These are phyloP conservation scores for Aureobasidium musti DNA, from an alignment of 2,329 filamentous ascomycete genomes.

Conservation along the genomic window DNA sequence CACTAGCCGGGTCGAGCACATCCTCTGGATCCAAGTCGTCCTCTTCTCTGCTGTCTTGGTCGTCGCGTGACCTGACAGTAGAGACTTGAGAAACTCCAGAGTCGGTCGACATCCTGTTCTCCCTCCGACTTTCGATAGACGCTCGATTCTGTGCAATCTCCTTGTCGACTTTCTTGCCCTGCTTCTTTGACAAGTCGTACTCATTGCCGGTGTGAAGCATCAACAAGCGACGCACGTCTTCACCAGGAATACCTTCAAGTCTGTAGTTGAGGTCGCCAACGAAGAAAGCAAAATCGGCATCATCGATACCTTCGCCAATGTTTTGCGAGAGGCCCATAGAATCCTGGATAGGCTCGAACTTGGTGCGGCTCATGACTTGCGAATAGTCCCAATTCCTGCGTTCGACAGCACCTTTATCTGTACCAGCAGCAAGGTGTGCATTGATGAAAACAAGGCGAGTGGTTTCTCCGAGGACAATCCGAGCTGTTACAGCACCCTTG, in stretches of 20 bases:
- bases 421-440: slow-evolving; percentile 84
- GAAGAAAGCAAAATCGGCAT: slow-evolving; percentile 95
- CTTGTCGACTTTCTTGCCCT: slow-evolving; percentile 42
- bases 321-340: slow-evolving; percentile 61
- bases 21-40: slow-evolving; percentile 19
- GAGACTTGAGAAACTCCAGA: slow-evolving; percentile 25
- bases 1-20: slow-evolving; percentile 40
- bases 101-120: slow-evolving; percentile 20
- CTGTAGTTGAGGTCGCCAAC: slow-evolving; percentile 96
- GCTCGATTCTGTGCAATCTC: slow-evolving; percentile 35
- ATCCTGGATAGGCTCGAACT: slow-evolving; percentile 72
- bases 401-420: slow-evolving; percentile 74
- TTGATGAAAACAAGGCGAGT: slow-evolving; percentile 90
- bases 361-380: slow-evolving; percentile 74
- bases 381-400: slow-evolving; percentile 85
- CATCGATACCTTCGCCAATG: slow-evolving; percentile 70
- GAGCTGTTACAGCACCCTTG: slow-evolving; percentile 83
- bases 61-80: slow-evolving; percentile 3
- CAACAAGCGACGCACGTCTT: slow-evolving; percentile 83
- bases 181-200: slow-evolving; percentile 59
- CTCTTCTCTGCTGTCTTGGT: background rate
- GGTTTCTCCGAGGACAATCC: slow-evolving; percentile 84
- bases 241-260: slow-evolving; percentile 81
- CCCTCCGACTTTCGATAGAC: slow-evolving; percentile 12
- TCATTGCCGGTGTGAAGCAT: slow-evolving; percentile 79